Conservation (phyloP, 768 basidiomycete genomes). For the Termitomyces sp. region DNA sequence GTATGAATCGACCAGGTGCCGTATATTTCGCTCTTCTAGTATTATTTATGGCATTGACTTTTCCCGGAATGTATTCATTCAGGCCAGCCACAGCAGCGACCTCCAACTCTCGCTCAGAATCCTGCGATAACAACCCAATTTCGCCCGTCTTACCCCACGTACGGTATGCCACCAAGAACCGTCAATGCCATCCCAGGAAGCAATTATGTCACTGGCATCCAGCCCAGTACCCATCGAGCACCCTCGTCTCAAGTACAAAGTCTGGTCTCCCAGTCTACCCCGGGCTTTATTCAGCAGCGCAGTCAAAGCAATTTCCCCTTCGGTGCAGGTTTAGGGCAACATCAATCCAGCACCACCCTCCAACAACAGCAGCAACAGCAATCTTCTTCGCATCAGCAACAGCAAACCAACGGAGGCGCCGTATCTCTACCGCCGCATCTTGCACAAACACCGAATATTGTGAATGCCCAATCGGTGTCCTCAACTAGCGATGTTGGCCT, state of each 20-base stretch:
- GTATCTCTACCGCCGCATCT: constrained; percentile 52
- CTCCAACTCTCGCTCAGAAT: constrained; percentile 66
- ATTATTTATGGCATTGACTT: constrained; percentile 14
- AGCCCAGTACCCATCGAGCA: constrained; percentile 56
- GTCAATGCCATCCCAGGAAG: constrained; percentile 41
- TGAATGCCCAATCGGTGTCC: constrained; percentile 53
- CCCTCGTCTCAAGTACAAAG: constrained; percentile 47
- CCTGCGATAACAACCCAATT: constrained; percentile 59
- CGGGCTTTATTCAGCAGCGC: constrained; percentile 59
- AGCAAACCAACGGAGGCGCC: constrained; percentile 48
- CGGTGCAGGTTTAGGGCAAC: constrained; percentile 49
- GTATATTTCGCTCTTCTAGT: constrained; percentile 13
- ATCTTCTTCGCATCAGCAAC: constrained; percentile 44
- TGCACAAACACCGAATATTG: constrained; percentile 41
- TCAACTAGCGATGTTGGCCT: constrained; percentile 72
- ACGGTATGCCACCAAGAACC: constrained; percentile 57
- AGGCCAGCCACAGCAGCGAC: constrained; percentile 82
- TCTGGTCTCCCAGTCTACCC: constrained; percentile 52
- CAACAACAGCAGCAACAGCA: constrained; percentile 35
- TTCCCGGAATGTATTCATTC: constrained; percentile 20
- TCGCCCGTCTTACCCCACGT: constrained; percentile 48
- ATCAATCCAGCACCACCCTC: constrained; percentile 35
- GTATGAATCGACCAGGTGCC: constrained; percentile 60
- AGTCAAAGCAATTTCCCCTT: constrained; percentile 63
- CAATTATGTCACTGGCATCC: constrained; percentile 53